phyloP scores from a whole-genome alignment of 2,329 filamentous ascomycete genomes.

The Nemania abortiva region DNA sequence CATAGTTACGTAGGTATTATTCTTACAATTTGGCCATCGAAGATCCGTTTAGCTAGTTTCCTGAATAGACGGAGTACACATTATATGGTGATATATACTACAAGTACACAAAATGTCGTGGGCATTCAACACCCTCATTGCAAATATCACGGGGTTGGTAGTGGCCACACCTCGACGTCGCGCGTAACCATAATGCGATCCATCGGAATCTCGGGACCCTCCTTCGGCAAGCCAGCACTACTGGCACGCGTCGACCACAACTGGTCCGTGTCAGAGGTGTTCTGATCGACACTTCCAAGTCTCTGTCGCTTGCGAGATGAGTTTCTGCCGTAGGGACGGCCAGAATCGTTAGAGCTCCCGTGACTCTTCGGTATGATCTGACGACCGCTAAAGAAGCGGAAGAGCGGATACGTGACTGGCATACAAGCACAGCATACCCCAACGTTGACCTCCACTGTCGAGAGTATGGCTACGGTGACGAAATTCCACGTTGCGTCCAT shows the following conservation, averaged over 20 bases:
- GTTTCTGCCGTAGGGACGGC: conserved; percentile 3
- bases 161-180: conserved; percentile 7
- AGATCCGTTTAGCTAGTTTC: too few relatives aligned
- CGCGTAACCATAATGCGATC: conserved; percentile 19
- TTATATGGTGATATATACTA: neutral
- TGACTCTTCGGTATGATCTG: neutral
- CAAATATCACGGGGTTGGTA: conserved; percentile 1
- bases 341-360: neutral
- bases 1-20: too few relatives aligned
- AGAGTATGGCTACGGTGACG: conserved; percentile 19
- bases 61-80: too few relatives aligned
- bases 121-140: neutral
- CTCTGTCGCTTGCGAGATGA: conserved; percentile 11
- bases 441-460: conserved; percentile 16
- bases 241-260: conserved; percentile 18
- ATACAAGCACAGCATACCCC: conserved; percentile 18
- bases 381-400: conserved; percentile 4
- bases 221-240: neutral
- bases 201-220: conserved; percentile 14
- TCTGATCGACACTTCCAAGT: conserved; percentile 1
- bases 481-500: conserved; percentile 13
- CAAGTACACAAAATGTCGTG: neutral
- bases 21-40: too few relatives aligned
- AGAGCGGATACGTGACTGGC: conserved; percentile 20
- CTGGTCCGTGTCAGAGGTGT: conserved; percentile 7